Percentiles rank a stretch among this genome's conserved stretches.
Conservation (phyloP, 2,329 filamentous ascomycete species). For the Xylariales sp. region DNA sequence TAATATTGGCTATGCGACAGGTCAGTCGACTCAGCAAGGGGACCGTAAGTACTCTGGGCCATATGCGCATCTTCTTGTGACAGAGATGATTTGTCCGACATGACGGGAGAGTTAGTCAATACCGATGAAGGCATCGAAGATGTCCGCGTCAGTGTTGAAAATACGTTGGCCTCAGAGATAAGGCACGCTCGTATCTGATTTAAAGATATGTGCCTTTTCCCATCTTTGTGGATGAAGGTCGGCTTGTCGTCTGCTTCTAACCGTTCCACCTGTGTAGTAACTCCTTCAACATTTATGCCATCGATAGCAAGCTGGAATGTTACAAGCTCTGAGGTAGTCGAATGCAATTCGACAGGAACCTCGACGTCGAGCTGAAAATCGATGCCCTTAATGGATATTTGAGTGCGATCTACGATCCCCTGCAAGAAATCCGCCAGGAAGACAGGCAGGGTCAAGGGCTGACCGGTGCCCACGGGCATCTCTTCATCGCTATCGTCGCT, state of each 20-base stretch:
- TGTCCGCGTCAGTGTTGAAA: conserved; percentile 54
- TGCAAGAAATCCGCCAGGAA: conserved; percentile 71
- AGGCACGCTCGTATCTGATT: conserved; percentile 59
- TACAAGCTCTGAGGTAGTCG: conserved; percentile 47
- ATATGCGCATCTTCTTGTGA: conserved; percentile 16
- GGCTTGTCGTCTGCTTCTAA: conserved; percentile 25
- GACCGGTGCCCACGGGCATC: conserved; percentile 61
- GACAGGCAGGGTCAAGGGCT: conserved; percentile 61
- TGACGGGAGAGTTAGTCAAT: conserved; percentile 40
- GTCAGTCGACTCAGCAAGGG: conserved; percentile 28
- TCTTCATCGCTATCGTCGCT: conserved; percentile 62
- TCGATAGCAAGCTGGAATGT: conserved; percentile 64
- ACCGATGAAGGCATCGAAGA: conserved; percentile 56
- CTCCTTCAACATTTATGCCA: conserved; percentile 61
- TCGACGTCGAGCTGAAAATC: conserved; percentile 62
- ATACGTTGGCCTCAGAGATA: conserved; percentile 64
- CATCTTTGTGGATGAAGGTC: conserved; percentile 47
- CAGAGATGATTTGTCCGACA: conserved; percentile 21
- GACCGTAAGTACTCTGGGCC: conserved; percentile 13
- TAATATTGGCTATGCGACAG: conserved; percentile 28
- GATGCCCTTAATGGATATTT: conserved; percentile 62
- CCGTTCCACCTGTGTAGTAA: conserved; percentile 39
- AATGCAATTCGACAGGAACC: conserved; percentile 43
- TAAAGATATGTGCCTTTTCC: conserved; percentile 62
- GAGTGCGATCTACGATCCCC: conserved; percentile 67